Conservation (phyloP, 2,329 filamentous ascomycete species). For the Nigrospora sphaerica region DNA sequence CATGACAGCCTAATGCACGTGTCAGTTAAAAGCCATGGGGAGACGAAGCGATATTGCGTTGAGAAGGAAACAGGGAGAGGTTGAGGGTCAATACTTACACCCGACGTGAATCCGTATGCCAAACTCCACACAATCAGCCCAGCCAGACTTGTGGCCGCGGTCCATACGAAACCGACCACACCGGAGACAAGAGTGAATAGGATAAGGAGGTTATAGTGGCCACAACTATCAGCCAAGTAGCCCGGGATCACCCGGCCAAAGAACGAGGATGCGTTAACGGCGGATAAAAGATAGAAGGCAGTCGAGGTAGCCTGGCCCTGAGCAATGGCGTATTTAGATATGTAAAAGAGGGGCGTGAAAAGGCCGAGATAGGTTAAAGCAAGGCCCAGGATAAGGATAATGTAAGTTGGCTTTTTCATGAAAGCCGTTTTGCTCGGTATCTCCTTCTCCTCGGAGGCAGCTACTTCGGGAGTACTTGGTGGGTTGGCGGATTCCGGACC, state of each 20-base stretch:
- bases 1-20: slow-evolving; percentile 30
- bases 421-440: background rate
- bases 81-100: slow-evolving; percentile 20
- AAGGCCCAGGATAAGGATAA: slow-evolving; percentile 22
- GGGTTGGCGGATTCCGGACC: background rate
- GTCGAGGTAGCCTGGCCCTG: background rate
- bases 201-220: slow-evolving; percentile 25
- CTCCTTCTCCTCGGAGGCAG: background rate
- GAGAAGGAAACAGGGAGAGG: background rate
- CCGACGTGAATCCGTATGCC: slow-evolving; percentile 37
- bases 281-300: slow-evolving; percentile 29
- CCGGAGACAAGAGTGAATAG: slow-evolving; percentile 22
- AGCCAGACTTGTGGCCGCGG: slow-evolving; percentile 29
- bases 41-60: background rate
- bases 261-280: slow-evolving; percentile 29
- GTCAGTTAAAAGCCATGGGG: background rate
- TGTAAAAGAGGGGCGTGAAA: slow-evolving; percentile 35
- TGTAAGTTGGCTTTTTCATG: background rate
- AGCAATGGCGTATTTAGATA: slow-evolving; percentile 20
- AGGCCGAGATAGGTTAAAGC: slow-evolving; percentile 22
- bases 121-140: slow-evolving; percentile 35
- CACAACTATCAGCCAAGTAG: slow-evolving; percentile 25
- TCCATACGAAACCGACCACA: slow-evolving; percentile 36
- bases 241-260: slow-evolving; percentile 30
- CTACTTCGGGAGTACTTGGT: no score